These are phyloP conservation scores for Polyplosphaeria fusca DNA, from an alignment of 495 filamentous ascomycete species.

Conservation along the genomic window DNA sequence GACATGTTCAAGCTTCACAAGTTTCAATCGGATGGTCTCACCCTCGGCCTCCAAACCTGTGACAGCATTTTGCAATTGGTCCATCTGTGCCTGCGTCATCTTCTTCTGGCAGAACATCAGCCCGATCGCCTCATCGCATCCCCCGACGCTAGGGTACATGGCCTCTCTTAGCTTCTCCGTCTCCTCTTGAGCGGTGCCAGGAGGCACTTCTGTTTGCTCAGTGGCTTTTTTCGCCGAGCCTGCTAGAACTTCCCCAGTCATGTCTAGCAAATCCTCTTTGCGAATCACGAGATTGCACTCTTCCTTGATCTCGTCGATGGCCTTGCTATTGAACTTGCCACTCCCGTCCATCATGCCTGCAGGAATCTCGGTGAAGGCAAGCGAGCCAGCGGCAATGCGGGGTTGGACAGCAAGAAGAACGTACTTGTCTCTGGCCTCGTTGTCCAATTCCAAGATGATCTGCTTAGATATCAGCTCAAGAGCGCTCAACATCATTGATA, in stretches of 20 bases:
- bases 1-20: conserved; percentile 67
- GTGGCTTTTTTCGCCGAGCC: conserved; percentile 15
- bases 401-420: conserved; percentile 81
- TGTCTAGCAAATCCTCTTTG: conserved; percentile 60
- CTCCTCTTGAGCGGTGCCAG: conserved; percentile 26
- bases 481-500: too few species aligned
- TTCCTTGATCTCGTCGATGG: conserved; percentile 79
- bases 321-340: conserved; percentile 70
- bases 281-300: conserved; percentile 57
- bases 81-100: conserved; percentile 60
- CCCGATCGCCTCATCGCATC: conserved; percentile 80
- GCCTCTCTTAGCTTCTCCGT: conserved; percentile 56
- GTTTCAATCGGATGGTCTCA: conserved; percentile 78
- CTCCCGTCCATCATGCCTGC: conserved; percentile 84
- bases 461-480: too few species aligned
- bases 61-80: conserved; percentile 68
- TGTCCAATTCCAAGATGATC: too few species aligned
- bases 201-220: conserved; percentile 26
- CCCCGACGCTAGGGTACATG: conserved; percentile 75
- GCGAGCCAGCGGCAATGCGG: conserved; percentile 71
- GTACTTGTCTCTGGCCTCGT: conserved; percentile 58
- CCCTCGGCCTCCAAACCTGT: conserved; percentile 74
- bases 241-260: conserved; percentile 56
- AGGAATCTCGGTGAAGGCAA: conserved; percentile 75
- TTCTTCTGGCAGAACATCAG: conserved; percentile 71